Conservation (phyloP, 2,329 filamentous ascomycete species). For the Exophiala phaeomuriformis region DNA sequence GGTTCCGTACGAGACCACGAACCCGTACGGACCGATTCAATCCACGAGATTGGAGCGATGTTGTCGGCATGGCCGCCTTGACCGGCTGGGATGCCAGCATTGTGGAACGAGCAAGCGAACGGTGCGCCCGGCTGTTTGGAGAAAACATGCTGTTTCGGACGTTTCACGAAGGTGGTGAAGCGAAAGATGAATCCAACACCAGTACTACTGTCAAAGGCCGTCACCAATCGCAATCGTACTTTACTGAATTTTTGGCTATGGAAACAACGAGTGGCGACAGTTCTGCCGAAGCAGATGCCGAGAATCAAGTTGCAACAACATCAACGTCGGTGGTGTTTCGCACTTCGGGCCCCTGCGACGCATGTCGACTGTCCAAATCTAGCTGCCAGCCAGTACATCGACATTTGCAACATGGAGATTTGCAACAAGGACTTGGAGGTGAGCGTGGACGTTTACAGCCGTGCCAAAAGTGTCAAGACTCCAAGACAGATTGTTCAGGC, state of each 20-base stretch:
- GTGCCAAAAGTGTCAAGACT: conserved; percentile 10
- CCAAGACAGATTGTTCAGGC: conserved; percentile 8
- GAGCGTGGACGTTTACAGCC: background rate
- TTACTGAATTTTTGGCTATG: conserved; percentile 18
- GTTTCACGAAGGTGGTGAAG: conserved; percentile 40
- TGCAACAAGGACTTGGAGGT: background rate
- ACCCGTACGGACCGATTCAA: conserved; percentile 24
- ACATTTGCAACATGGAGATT: background rate
- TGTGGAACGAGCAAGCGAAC: conserved; percentile 60
- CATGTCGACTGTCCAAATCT: conserved; percentile 3
- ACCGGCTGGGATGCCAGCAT: conserved; percentile 59
- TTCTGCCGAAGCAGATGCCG: background rate
- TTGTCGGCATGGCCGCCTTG: conserved; percentile 70
- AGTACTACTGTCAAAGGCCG: background rate
- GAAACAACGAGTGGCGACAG: conserved; percentile 5
- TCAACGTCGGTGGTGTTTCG: background rate
- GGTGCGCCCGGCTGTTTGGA: conserved; percentile 69
- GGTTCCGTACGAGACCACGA: background rate
- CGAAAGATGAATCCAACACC: too few species aligned
- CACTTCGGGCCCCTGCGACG: conserved; percentile 13
- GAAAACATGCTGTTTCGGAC: conserved; percentile 61
- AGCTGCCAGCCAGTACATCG: conserved; percentile 7
- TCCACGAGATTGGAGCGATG: conserved; percentile 74
- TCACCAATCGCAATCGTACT: conserved; percentile 5
- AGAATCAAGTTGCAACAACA: background rate